Conservation (phyloP, 2,329 filamentous ascomycete species). For the Fusarium illudens region DNA sequence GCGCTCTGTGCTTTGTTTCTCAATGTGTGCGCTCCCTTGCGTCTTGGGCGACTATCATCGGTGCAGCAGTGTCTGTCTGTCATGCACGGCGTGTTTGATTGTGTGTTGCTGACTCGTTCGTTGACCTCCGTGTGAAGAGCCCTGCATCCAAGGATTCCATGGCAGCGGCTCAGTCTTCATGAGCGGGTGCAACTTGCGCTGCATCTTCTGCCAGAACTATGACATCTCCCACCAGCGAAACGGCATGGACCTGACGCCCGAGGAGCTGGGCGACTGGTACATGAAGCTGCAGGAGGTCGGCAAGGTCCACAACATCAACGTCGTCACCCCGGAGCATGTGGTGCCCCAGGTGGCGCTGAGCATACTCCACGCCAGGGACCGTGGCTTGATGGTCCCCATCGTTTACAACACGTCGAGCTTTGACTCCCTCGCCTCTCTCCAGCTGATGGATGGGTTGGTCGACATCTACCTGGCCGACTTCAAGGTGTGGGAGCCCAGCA, state of each 20-base stretch:
- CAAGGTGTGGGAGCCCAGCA: conserved; percentile 76
- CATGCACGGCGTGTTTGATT: neutral
- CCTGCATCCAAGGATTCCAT: conserved; percentile 83
- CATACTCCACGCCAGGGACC: conserved; percentile 75
- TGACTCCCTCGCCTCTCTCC: conserved; percentile 76
- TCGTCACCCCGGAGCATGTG: conserved; percentile 87
- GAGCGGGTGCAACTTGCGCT: conserved; percentile 76
- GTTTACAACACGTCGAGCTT: conserved; percentile 88
- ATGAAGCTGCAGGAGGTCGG: conserved; percentile 82
- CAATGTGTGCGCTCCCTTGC: conserved; percentile 18
- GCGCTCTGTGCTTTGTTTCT: conserved; percentile 4
- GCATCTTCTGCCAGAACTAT: conserved; percentile 82
- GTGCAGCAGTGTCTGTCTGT: no score
- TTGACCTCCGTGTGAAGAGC: conserved; percentile 59
- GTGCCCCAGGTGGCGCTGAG: conserved; percentile 83
- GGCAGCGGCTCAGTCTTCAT: conserved; percentile 86
- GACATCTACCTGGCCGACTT: conserved; percentile 92
- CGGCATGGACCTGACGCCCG: conserved; percentile 79
- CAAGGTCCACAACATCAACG: conserved; percentile 89
- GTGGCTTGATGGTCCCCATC: conserved; percentile 76
- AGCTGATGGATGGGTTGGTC: conserved; percentile 79
- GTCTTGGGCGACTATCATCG: no score
- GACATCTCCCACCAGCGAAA: conserved; percentile 86
- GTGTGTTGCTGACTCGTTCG: neutral
- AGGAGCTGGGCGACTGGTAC: conserved; percentile 83